Percentiles rank a stretch among this genome's conserved stretches.
Evolutionary conservation across 805 yeast species (phyloP).

Genomic region (Lachancea lanzarotensis): DNA sequence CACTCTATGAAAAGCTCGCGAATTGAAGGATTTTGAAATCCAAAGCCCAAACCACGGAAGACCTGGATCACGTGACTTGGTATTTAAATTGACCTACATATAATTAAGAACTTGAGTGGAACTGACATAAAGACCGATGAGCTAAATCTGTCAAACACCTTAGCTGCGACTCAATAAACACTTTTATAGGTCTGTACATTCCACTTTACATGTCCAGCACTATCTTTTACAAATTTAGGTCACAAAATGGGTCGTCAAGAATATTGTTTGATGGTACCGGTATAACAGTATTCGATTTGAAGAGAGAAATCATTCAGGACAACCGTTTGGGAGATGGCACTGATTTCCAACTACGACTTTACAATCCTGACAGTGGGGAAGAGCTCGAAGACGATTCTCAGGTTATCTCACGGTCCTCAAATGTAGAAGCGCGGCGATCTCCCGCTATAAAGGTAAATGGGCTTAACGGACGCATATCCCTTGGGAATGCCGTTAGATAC

Average conservation of each 20-base stretch:
- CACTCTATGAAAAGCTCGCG: too few relatives aligned
- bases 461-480: constrained; percentile 33
- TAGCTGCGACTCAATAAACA: neutral
- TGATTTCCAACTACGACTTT: constrained; percentile 72
- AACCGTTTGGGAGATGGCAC: constrained; percentile 78
- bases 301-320: constrained; percentile 77
- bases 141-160: neutral
- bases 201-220: constrained; percentile 65
- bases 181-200: neutral
- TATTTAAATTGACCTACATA: too few relatives aligned
- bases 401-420: constrained; percentile 84
- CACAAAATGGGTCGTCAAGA: constrained; percentile 73
- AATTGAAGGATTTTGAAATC: neutral
- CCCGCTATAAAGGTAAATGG: constrained; percentile 48
- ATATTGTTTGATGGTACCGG: constrained; percentile 95
- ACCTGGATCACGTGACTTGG: neutral
- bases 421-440: constrained; percentile 72
- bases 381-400: constrained; percentile 85
- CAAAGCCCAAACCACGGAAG: too few relatives aligned
- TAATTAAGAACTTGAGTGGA: too few relatives aligned
- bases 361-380: constrained; percentile 61
- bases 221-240: constrained; percentile 77
- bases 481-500: constrained; percentile 61
- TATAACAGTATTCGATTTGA: constrained; percentile 86
- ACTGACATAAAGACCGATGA: too few relatives aligned